Conservation (phyloP, 768 basidiomycete genomes). For the Boletellus sp. region DNA sequence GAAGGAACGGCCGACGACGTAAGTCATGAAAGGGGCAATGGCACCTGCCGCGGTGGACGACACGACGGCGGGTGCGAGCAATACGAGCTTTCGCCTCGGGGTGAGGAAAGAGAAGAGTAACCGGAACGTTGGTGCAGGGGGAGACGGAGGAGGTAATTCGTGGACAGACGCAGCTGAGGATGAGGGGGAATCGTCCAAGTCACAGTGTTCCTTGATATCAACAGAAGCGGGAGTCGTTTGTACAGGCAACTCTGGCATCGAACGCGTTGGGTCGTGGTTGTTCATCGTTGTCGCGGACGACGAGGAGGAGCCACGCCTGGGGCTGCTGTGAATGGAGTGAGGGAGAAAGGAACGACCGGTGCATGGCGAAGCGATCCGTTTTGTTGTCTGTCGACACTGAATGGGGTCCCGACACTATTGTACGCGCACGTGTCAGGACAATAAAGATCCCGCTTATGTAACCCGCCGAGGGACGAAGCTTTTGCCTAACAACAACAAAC, state of each 20-base stretch:
- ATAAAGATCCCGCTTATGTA: constrained; percentile 18
- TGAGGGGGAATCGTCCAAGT: constrained; percentile 1
- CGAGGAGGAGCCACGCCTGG: constrained; percentile 23
- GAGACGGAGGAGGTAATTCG: constrained; percentile 16
- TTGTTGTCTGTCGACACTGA: constrained; percentile 19
- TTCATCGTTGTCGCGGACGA: constrained; percentile 31
- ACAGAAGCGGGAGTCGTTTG: constrained; percentile 18
- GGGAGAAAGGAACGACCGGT: constrained; percentile 12
- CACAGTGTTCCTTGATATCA: constrained; percentile 18
- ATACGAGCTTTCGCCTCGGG: constrained; percentile 47
- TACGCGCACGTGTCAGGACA: constrained; percentile 23
- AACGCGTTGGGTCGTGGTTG: constrained; percentile 23
- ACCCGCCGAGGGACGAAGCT: constrained; percentile 15
- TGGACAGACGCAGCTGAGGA: constrained; percentile 14
- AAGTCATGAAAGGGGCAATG: constrained; percentile 84
- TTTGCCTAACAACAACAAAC: constrained; percentile 18
- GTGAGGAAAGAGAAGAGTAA: constrained; percentile 68
- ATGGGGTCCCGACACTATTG: constrained; percentile 18
- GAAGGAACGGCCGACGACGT: constrained; percentile 74
- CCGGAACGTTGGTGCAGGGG: constrained; percentile 51
- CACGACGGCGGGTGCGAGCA: constrained; percentile 61
- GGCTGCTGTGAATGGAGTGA: constrained; percentile 5
- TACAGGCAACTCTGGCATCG: constrained; percentile 18
- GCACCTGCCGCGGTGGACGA: constrained; percentile 64
- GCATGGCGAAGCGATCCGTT: constrained; percentile 8